Conservation (phyloP, 257 asterid genomes). For the Plantago ovata region DNA sequence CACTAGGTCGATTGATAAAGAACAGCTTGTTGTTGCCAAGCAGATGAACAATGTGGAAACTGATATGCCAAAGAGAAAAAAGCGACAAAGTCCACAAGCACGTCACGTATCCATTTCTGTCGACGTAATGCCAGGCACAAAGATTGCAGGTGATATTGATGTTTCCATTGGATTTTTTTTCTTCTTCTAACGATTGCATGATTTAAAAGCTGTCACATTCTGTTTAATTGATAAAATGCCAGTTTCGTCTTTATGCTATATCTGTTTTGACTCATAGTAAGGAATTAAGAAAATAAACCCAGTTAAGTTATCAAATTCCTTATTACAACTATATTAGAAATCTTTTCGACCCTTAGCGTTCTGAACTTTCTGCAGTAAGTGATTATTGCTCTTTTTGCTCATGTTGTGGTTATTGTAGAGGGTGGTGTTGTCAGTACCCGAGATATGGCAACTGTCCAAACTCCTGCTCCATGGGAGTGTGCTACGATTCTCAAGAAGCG, state of each 20-base stretch:
- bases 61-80: slow-evolving; percentile 25
- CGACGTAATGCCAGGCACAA: slow-evolving; percentile 38
- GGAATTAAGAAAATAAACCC: no score
- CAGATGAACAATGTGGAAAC: slow-evolving; percentile 25
- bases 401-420: slow-evolving; percentile 9
- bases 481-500: slow-evolving; percentile 48
- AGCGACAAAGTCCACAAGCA: slow-evolving; percentile 25
- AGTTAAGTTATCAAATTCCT: not conserved
- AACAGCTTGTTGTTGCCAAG: slow-evolving; percentile 21
- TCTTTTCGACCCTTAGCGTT: not conserved
- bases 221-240: no score
- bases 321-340: not conserved
- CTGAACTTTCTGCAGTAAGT: not conserved
- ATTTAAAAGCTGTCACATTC: no score
- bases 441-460: slow-evolving; percentile 43
- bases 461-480: slow-evolving; percentile 70
- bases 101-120: slow-evolving; percentile 30
- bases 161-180: slow-evolving; percentile 5
- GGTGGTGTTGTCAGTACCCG: slow-evolving; percentile 31
- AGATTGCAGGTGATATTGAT: slow-evolving; percentile 41
- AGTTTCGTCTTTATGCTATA: no score
- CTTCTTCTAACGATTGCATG: no score
- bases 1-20: slow-evolving; percentile 26
- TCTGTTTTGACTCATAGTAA: no score
- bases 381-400: not conserved